Evolutionary conservation across 768 basidiomycete species (phyloP), one percentile per base, ranked within the genome.

Genomic region (Hortiboletus flavorubellus): DNA sequence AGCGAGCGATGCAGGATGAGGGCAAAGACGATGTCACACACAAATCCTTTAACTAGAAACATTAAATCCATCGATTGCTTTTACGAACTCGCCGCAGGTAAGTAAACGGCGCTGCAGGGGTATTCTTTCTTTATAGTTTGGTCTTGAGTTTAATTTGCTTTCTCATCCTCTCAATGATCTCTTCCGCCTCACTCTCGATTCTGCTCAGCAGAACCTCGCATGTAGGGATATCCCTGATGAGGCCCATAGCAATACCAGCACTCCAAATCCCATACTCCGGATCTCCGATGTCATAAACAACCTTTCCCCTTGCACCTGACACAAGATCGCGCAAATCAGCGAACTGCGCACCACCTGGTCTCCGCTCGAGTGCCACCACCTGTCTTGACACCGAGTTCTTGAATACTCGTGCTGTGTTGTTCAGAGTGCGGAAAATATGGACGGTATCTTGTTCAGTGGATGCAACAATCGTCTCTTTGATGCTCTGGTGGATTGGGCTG

Each of bases 391-490:
- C 84, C 51, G 82, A 82, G 75, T 95, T 95, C 77, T 87, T 93
- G 78, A 79, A 91, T 11, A 92, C 89, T n/a, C 91, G 81, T 12
- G 89, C 83, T 3, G 91, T 91, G 66, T 93, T 92, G 65, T 80
- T 78, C 44, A 96, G 72, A 1, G 90, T 93, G 48, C 94, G 83
- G 78, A 97, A 93, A 62, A 97, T 94, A 70, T 95, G 93, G 3
- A 89, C 68, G 0, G 93, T 93, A 68, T 93, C 91, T 51, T 80
- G 79, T 69, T 97, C 95, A 1, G 80, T 84, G 12, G 92, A 87
- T 14, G 81, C 77, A 35, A 97, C 87, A 45, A 97, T 96, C 70
- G 83, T 89, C 50, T 93, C 79, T 69, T 98, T 97, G 79, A 98
- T 91, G 58, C 84, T 88, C 56, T 88, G 80, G 69, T 96, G 94